phyloP scores from a whole-genome alignment of 164 flowering plant genomes.

The Tetracentron sinense region DNA sequence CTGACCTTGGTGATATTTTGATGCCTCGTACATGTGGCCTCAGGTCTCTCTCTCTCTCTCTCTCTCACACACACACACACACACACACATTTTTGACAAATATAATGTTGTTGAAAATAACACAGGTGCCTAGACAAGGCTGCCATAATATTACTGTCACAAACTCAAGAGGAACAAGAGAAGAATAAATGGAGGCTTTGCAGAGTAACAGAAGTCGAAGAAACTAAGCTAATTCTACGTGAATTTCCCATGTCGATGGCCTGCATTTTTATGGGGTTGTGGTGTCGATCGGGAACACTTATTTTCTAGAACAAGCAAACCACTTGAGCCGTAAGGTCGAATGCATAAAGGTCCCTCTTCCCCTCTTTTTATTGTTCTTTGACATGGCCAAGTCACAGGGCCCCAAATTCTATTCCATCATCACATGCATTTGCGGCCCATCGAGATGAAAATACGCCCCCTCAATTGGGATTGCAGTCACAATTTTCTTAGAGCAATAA shows the following conservation, averaged over 20 bases:
- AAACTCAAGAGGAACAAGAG: neutral
- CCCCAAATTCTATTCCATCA: neutral
- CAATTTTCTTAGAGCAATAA: constrained; percentile 34
- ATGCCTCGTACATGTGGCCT: constrained; percentile 22
- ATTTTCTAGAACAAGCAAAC: constrained; percentile 43
- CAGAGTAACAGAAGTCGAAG: neutral
- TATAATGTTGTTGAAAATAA: no score
- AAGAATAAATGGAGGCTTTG: neutral
- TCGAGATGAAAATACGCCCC: constrained; percentile 9
- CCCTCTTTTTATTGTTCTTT: constrained; percentile 12
- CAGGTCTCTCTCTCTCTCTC: constrained; percentile 23
- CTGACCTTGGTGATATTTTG: neutral
- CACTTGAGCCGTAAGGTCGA: constrained; percentile 33
- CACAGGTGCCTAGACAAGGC: neutral
- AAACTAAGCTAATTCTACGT: neutral
- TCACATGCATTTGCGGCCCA: neutral
- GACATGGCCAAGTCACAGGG: neutral
- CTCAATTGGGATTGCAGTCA: constrained; percentile 15
- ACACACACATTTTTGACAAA: no score
- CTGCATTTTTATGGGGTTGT: constrained; percentile 31
- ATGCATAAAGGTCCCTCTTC: constrained; percentile 26
- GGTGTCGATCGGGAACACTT: constrained; percentile 36
- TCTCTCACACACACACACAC: no score
- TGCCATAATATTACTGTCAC: neutral
- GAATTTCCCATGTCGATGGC: constrained; percentile 39